Base-by-base conservation (phyloP, 371 early-diverging fungal genomes). In the Umbelopsis sp. region DNA sequence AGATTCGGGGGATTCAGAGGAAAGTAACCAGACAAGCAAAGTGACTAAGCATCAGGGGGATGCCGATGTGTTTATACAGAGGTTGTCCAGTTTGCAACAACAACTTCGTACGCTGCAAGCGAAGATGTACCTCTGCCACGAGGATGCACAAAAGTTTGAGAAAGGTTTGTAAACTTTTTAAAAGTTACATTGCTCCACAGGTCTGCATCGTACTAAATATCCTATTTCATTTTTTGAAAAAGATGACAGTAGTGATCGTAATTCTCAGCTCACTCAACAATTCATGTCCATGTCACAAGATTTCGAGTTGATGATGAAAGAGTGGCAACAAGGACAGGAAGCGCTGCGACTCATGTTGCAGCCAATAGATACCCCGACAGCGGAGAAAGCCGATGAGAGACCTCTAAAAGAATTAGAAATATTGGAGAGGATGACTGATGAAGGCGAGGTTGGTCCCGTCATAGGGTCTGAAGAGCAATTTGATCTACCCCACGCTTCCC, bases 101-200 rank as follows among this genome's bases (percentile, higher is more conserved):
- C 82, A 84, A 62, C 65, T 80, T 46, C 71, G 82, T 16, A 81
- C 82, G 12, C 65, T 82, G 69, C 82, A 80, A 70, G 84, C 84
- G 8, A 81, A 80, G 63, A 69, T 84, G 37, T 82, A 79, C 70
- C 68, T 84, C 44, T 80, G 82, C 68, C 79, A 75, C 65, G 82
- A 84, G 25, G 76, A 79, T 71, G 73, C 79, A n/a, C 76, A 73
- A 10, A 74, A 78, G 50, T 66, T 80, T n/a, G 12, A 24, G 9
- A 22, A 29, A 2, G 66, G 50, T 38, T 37, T 8, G 50, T 45
- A 24, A 12, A 20, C n/a, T 24, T 2, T 46, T 20, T 29, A 1
- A 29, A n/a, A 37, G 25, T 3, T 22, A 29, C 29, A 29, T 29
- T 29, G 29, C 29, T 29, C 29, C 29, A 4, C 29, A 29, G 29